Evolutionary conservation across 768 basidiomycete genomes (phyloP).

Genomic region (Lactarius deliciosus): DNA sequence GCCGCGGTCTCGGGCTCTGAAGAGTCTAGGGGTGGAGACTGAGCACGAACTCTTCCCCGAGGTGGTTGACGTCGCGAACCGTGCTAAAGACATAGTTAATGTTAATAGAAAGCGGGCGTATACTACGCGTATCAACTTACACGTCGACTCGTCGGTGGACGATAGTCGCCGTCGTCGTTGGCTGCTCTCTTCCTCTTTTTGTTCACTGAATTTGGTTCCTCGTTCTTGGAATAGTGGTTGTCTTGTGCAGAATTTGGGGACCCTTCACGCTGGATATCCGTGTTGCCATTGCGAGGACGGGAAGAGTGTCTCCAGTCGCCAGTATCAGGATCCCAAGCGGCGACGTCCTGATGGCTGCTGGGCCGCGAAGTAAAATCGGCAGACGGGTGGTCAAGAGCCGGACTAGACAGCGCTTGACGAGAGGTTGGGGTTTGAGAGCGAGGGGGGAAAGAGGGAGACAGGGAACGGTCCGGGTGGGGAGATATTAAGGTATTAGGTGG

Average conservation of each 20-base stretch:
- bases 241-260: constrained; percentile 36
- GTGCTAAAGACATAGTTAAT: constrained; percentile 28
- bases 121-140: constrained; percentile 43
- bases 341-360: constrained; percentile 40
- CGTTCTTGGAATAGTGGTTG: constrained; percentile 30
- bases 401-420: constrained; percentile 31
- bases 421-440: constrained; percentile 26
- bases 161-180: constrained; percentile 57
- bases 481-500: constrained; percentile 32
- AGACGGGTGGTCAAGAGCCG: constrained; percentile 35
- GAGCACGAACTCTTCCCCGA: constrained; percentile 38
- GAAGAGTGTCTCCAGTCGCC: constrained; percentile 43
- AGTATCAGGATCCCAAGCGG: constrained; percentile 42
- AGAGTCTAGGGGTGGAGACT: constrained; percentile 30
- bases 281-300: constrained; percentile 40
- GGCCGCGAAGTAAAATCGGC: constrained; percentile 42
- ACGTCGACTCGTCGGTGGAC: constrained; percentile 51
- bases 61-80: constrained; percentile 37
- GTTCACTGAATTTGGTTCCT: constrained; percentile 23
- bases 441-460: constrained; percentile 25
- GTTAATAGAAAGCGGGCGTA: constrained; percentile 12
- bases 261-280: constrained; percentile 37
- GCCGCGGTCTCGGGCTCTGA: constrained; percentile 36
- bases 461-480: constrained; percentile 25
- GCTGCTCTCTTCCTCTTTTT: constrained; percentile 52